Evolutionary conservation across 805 yeast genomes (phyloP).

Genomic region (Torulaspora delbrueckii): DNA sequence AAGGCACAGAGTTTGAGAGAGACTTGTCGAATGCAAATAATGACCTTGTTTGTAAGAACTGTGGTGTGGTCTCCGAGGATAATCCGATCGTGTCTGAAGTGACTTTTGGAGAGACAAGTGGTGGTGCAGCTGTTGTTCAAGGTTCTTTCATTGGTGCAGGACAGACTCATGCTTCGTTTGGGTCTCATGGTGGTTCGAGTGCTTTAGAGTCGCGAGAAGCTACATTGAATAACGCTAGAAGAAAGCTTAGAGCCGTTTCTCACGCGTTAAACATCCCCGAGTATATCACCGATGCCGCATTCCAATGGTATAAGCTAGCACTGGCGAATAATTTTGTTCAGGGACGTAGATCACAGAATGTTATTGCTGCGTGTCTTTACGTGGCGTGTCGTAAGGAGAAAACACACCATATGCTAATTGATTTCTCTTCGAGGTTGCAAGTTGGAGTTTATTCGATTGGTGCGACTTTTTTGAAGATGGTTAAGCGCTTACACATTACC

Average conservation of each 20-base stretch:
- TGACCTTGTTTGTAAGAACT: slow-evolving; percentile 70
- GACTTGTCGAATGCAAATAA: slow-evolving; percentile 58
- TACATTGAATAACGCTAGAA: slow-evolving; percentile 77
- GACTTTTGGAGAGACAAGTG: slow-evolving; percentile 83
- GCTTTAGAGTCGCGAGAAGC: slow-evolving; percentile 86
- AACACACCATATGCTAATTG: slow-evolving; percentile 94
- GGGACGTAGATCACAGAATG: slow-evolving; percentile 95
- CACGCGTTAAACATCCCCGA: slow-evolving; percentile 75
- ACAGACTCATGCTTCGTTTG: slow-evolving; percentile 65
- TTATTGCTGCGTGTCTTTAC: slow-evolving; percentile 89
- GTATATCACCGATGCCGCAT: slow-evolving; percentile 78
- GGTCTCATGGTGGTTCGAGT: slow-evolving; percentile 52
- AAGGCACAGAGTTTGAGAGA: slow-evolving; percentile 47
- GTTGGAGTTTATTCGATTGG: slow-evolving; percentile 93
- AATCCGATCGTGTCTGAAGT: slow-evolving; percentile 94
- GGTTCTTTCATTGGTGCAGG: slow-evolving; percentile 91
- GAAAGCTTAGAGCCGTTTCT: slow-evolving; percentile 76
- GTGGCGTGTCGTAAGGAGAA: slow-evolving; percentile 88
- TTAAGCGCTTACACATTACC: slow-evolving; percentile 74
- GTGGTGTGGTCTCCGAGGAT: slow-evolving; percentile 88
- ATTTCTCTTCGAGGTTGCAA: slow-evolving; percentile 83
- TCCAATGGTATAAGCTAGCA: slow-evolving; percentile 85
- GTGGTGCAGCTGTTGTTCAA: slow-evolving; percentile 94
- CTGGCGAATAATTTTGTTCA: slow-evolving; percentile 86
- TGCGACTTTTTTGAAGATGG: slow-evolving; percentile 90